Percentiles rank a stretch among this genome's conserved stretches.
Conservation (phyloP, 2,329 filamentous ascomycete species). For the Orbilia blumenaviensis region DNA sequence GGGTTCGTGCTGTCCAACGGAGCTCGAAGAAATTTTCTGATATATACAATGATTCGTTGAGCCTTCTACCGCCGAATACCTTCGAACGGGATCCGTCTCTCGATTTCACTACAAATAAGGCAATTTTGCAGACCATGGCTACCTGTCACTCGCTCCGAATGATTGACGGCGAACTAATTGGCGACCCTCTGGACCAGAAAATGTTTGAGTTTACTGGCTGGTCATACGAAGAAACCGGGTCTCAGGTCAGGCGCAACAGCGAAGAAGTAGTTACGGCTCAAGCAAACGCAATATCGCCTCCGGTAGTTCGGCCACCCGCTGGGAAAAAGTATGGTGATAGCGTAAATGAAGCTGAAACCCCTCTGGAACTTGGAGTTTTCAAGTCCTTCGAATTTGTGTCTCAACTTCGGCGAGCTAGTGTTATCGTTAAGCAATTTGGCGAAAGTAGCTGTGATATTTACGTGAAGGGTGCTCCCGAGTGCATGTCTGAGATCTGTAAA, state of each 20-base stretch:
- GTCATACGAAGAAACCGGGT: slow-evolving; percentile 87
- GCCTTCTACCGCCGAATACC: slow-evolving; percentile 58
- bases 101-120: slow-evolving; percentile 69
- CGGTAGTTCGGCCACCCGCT: slow-evolving; percentile 82
- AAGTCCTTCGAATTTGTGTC: slow-evolving; percentile 95
- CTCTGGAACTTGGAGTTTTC: slow-evolving; percentile 86
- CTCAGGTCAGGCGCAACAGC: slow-evolving; percentile 77
- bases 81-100: slow-evolving; percentile 70
- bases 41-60: slow-evolving; percentile 72
- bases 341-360: slow-evolving; percentile 55
- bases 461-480: slow-evolving; percentile 96
- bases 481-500: slow-evolving; percentile 91
- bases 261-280: slow-evolving; percentile 64
- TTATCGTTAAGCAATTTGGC: slow-evolving; percentile 88
- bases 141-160: slow-evolving; percentile 92
- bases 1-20: slow-evolving; percentile 78
- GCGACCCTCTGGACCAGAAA: slow-evolving; percentile 93
- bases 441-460: slow-evolving; percentile 85
- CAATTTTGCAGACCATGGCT: slow-evolving; percentile 91
- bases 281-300: slow-evolving; percentile 72
- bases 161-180: slow-evolving; percentile 87
- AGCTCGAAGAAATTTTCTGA: slow-evolving; percentile 74
- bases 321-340: slow-evolving; percentile 66
- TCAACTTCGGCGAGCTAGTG: slow-evolving; percentile 88
- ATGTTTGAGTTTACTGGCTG: slow-evolving; percentile 98